These are phyloP conservation scores for Thalassiosira exigua DNA, from an alignment of 352 stramenopile species.

Conservation along the genomic window DNA sequence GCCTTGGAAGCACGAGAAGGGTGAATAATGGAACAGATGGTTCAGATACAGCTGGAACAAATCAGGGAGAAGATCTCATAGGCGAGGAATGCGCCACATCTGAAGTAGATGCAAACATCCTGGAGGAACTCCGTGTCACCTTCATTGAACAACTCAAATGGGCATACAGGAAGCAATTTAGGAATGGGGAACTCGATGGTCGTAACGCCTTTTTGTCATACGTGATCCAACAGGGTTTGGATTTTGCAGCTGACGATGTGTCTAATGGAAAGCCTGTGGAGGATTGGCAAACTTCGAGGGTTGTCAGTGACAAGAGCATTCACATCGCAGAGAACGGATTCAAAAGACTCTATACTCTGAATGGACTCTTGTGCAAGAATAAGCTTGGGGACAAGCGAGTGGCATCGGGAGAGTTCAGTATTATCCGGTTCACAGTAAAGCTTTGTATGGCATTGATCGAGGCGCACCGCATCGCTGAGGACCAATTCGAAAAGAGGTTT, in stretches of 20 bases:
- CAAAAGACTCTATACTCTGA: no score
- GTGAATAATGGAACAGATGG: slow-evolving; percentile 15
- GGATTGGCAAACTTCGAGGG: slow-evolving; percentile 48
- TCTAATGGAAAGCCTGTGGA: slow-evolving; percentile 51
- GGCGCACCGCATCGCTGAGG: slow-evolving; percentile 23
- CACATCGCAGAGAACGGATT: no score
- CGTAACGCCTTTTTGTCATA: slow-evolving; percentile 38
- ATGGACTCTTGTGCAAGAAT: no score
- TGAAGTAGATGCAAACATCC: not conserved
- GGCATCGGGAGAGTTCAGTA: slow-evolving; percentile 17
- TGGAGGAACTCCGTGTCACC: slow-evolving; percentile 47
- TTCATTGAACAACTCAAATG: slow-evolving; percentile 62
- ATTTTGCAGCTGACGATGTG: slow-evolving; percentile 58
- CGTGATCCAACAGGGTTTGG: slow-evolving; percentile 59
- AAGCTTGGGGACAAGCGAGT: not conserved
- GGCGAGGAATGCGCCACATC: not conserved
- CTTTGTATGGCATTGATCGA: slow-evolving; percentile 36
- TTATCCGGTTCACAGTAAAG: slow-evolving; percentile 21
- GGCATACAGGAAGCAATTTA: slow-evolving; percentile 41
- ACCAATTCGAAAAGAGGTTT: slow-evolving; percentile 14
- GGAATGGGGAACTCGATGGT: not conserved
- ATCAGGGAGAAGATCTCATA: not conserved
- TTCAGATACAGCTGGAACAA: not conserved
- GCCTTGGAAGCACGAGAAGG: slow-evolving; percentile 46
- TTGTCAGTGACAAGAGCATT: not conserved